A percentile compares a stretch with the other conserved stretches of the same genome.
Evolutionary conservation across 805 yeast species (phyloP).

Genomic region (Tetrapisispora namnaoensis): DNA sequence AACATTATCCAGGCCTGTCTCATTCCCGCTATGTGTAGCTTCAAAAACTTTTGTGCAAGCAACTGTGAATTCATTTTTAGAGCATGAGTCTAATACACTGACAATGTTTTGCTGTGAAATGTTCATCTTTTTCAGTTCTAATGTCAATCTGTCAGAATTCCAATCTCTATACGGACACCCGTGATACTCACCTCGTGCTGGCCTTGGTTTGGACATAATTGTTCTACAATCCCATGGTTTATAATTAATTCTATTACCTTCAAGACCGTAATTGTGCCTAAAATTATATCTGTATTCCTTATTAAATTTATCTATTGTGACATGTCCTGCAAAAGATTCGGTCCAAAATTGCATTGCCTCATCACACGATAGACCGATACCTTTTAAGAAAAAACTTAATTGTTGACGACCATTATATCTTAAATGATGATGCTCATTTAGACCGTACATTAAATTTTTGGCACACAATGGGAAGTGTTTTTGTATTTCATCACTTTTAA

Average conservation of each 20-base stretch:
- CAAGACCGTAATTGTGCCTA: slow-evolving; percentile 83
- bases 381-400: slow-evolving; percentile 73
- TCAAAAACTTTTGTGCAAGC: slow-evolving; percentile 92
- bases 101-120: slow-evolving; percentile 39
- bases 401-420: slow-evolving; percentile 81
- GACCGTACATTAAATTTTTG: slow-evolving; percentile 51
- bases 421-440: slow-evolving; percentile 57
- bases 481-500: slow-evolving; percentile 44
- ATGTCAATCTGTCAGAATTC: slow-evolving; percentile 49
- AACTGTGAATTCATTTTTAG: slow-evolving; percentile 60
- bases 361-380: slow-evolving; percentile 77
- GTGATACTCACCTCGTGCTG: slow-evolving; percentile 60
- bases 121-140: slow-evolving; percentile 38
- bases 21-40: slow-evolving; percentile 35
- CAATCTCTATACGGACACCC: slow-evolving; percentile 91
- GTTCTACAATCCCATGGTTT: slow-evolving; percentile 79
- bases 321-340: slow-evolving; percentile 50
- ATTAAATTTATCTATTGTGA: slow-evolving; percentile 65
- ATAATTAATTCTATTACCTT: slow-evolving; percentile 80
- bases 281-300: slow-evolving; percentile 85
- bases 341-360: slow-evolving; percentile 87
- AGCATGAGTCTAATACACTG: slow-evolving; percentile 57
- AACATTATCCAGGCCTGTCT: slow-evolving; percentile 22
- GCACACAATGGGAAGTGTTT: slow-evolving; percentile 81
- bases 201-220: slow-evolving; percentile 62